Evolutionary conservation across 345 rosid genomes (phyloP), one percentile per base, ranked within the genome.

Genomic region (Citrus maxima): DNA sequence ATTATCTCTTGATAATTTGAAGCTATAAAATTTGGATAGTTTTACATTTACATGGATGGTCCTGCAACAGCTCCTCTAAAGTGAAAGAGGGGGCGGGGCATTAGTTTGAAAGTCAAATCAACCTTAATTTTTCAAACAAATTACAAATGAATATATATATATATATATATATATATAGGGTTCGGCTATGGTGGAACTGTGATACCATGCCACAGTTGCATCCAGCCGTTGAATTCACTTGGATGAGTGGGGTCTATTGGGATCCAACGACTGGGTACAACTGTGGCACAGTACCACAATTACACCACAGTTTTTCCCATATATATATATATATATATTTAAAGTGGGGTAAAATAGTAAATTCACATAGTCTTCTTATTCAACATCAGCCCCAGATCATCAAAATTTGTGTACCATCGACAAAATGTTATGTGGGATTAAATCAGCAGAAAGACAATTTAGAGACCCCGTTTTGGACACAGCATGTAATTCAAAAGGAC

Each of bases 1-100:
- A 67, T 67, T 22, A 14, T 80, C 80, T 77, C 83, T 60, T 70
- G 81, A 77, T 73, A 83, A 72, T n/a, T 60, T 72, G 30, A 40
- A 22, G 46, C 34, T 63, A 10, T 32, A 19, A 37, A 25, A 58
- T 66, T 25, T 70, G 37, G 60, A 67, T 80, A 63, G 72, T 69
- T 70, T 10, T 24, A 28, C 28, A 37, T 6, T 24, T 24, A 25
- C 58, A 24, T 59, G 58, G 54, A 70, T 70, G 83, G 72, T 77
- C 80, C 77, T 72, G 42, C 55, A 46, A 10, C 51, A 46, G 51
- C 51, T 46, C 51, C 51, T 76, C 9, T 58, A 24, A 24, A 59
- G 79, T 54, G 66, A 51, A 67, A 49, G 27, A 12, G 51, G 2
- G 51, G 51, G 5, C 5, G 18, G 34, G n/a, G 12, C 37, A 70